Base-by-base conservation (phyloP, 345 rosid genomes). In the Balakata baccata region DNA sequence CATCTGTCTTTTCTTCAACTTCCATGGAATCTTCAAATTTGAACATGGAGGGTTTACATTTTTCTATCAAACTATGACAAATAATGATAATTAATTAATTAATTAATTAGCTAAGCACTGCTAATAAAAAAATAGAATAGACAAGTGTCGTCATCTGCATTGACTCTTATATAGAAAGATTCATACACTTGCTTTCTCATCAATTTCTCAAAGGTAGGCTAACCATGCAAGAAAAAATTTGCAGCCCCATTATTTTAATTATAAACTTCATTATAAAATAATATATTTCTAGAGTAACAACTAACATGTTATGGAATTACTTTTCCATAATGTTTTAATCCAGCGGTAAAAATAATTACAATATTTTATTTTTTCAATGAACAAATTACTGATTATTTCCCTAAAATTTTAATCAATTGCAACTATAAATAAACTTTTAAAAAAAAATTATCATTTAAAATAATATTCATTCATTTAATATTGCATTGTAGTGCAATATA, bases 161-260 rank as follows among this genome's bases (percentile, higher is more conserved):
- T 85, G 86, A 82, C 85, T 75, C 69, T 75, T 11, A 25, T 70
- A 60, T 61, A 22, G 63, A 72, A 52, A 81, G 69, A 79, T 17
- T 25, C 64, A 53, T 11, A 59, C 17, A 16, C 23, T 54, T 34
- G 0, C 41, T 50, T 72, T 70, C 13, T 23, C 47, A 65, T 22
- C 63, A 71, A 66, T 78, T 78, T 85, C 83, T 74, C 76, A 80
- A 82, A 56, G 83, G 88, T 85, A 75, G 88, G 86, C 88, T 71
- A 81, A 58, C 86, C 60, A 85, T 54, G 39, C 41, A 79, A 65
- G 83, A 77, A 73, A 79, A 69, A 18, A 0, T 58, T 77, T 54
- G 78, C 81, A 68, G 10, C 25, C 59, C 25, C 59, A 1, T 3
- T 43, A 5, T 43, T 43, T 10, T 1, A 3, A 4, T 43, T 43